Base-by-base conservation (phyloP, 768 basidiomycete genomes). In the Leucogyrophana mollusca region DNA sequence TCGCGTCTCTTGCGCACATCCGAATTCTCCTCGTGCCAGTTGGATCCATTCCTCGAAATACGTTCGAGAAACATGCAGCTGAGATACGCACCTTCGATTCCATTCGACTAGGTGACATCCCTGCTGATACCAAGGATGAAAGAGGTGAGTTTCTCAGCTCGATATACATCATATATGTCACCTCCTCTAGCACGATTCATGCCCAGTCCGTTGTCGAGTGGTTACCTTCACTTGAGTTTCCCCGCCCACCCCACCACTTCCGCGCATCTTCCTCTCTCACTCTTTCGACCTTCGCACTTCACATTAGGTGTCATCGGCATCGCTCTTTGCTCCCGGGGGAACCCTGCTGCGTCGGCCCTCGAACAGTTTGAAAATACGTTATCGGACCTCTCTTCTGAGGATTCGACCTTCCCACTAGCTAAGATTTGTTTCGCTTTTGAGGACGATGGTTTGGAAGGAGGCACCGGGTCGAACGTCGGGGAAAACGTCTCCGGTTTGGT, bases 221-320 rank as follows among this genome's bases (percentile, higher is more conserved):
- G 93, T 17, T 72, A 83, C 62, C 70, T 99, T 20, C 90, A 94
- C 54, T 73, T 98, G 30, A 78, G 77, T 41, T 98, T 85, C 60
- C 75, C 83, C 11, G 80, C 82, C 2, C 89, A 87, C 63, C 90
- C 85, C 3, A 83, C 79, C 3, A 80, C 84, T n/a, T 73, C 70
- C 46, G 78, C 85, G 22, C 83, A 92, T 54, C 57, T 73, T 9
- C 70, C 85, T 6, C 68, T 96, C 36, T 77, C 85, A 34, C 75
- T 94, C 36, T 72, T 97, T 53, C 80, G 83, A 34, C 80, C 81
- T 40, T 94, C 87, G 2, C 82, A 86, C 51, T 92, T 93, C 50
- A 85, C 93, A 2, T 70, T 97, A 14, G 92, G 87, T 17, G 83
- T 95, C 43, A 83, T 99, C 56, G 96, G 94, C 9, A 76, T 99